Evolutionary conservation across 2,329 filamentous ascomycete genomes (phyloP).

Genomic region (Coniochaeta pulveracea): DNA sequence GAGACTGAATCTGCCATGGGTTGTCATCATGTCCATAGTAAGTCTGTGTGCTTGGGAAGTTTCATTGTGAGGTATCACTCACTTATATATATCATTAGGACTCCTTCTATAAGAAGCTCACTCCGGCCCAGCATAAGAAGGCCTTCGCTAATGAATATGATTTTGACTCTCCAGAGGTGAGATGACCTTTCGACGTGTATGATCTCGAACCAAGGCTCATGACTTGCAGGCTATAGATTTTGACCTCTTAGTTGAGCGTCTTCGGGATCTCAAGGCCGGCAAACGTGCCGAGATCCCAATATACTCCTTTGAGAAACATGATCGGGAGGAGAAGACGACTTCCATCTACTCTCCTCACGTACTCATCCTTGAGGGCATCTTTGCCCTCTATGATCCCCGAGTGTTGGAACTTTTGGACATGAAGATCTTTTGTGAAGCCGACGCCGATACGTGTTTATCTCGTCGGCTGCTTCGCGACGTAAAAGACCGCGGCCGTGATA

Average conservation of each 20-base stretch:
- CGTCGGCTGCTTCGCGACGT: constrained; percentile 82
- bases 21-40: constrained; percentile 95
- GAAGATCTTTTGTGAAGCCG: constrained; percentile 95
- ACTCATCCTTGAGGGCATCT: constrained; percentile 88
- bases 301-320: constrained; percentile 91
- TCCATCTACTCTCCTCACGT: constrained; percentile 95
- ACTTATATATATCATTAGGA: constrained; percentile 49
- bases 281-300: constrained; percentile 84
- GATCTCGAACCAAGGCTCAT: constrained; percentile 2
- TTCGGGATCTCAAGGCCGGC: constrained; percentile 79
- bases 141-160: constrained; percentile 91
- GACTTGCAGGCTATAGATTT: constrained; percentile 69
- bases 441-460: constrained; percentile 86
- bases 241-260: constrained; percentile 67
- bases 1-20: constrained; percentile 88
- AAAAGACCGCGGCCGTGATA: constrained; percentile 75
- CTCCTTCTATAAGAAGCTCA: constrained; percentile 91
- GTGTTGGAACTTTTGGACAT: constrained; percentile 83
- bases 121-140: constrained; percentile 62
- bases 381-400: constrained; percentile 81
- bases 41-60: constrained; percentile 13
- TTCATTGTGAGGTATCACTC: background rate
- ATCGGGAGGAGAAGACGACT: constrained; percentile 66
- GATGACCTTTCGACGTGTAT: constrained; percentile 6
- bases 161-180: constrained; percentile 77